phyloP scores from a whole-genome alignment of 768 basidiomycete species.

The Tremella yokohamensis region DNA sequence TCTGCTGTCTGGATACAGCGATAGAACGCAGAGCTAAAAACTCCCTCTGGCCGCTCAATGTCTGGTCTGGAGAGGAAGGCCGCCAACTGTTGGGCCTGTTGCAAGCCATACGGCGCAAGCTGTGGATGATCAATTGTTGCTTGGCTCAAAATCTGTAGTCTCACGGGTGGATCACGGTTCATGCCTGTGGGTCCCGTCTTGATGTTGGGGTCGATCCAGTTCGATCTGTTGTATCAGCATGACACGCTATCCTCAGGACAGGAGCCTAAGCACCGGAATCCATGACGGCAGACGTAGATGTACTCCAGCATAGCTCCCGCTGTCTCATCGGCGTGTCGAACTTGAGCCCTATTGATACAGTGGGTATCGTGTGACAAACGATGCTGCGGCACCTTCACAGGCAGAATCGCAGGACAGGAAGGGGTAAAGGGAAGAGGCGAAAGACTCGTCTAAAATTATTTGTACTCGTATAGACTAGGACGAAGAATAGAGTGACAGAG shows the following conservation, averaged over 20 bases:
- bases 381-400: too few relatives aligned
- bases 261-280: constrained; percentile 33
- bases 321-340: too few relatives aligned
- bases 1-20: constrained; percentile 49
- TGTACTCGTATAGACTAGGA: too few relatives aligned
- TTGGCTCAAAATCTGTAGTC: constrained; percentile 7
- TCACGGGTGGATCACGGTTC: constrained; percentile 50
- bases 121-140: background rate
- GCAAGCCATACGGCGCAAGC: constrained; percentile 44
- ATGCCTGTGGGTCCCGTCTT: constrained; percentile 42
- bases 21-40: constrained; percentile 49
- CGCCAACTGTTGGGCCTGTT: constrained; percentile 36
- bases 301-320: constrained; percentile 38
- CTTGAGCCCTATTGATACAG: too few relatives aligned
- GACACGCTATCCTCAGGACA: background rate
- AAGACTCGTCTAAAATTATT: too few relatives aligned
- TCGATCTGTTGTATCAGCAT: constrained; percentile 28
- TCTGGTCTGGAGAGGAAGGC: constrained; percentile 35
- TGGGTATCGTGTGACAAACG: too few relatives aligned
- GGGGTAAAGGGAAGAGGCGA: too few relatives aligned
- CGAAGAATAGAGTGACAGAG: too few relatives aligned
- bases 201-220: constrained; percentile 48
- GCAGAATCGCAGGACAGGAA: too few relatives aligned
- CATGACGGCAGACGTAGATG: constrained; percentile 50
- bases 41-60: constrained; percentile 32